A percentile compares a stretch with the other conserved stretches of the same genome.
Conservation (phyloP, 2,329 filamentous ascomycete genomes). For the Fusarium circinatum region DNA sequence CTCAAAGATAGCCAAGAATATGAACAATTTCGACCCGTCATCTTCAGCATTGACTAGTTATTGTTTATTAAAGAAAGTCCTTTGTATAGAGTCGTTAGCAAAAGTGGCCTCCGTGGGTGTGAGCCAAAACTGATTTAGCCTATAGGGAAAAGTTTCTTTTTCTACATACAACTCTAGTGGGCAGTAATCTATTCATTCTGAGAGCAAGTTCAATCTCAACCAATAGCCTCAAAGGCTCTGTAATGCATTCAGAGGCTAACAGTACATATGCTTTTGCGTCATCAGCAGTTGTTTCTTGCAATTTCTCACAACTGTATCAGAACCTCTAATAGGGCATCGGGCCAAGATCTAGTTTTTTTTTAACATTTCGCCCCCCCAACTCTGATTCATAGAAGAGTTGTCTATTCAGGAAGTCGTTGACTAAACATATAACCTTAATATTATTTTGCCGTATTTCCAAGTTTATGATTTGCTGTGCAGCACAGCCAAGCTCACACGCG, state of each 20-base stretch:
- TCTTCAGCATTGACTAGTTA: not conserved
- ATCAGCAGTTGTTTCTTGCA: not conserved
- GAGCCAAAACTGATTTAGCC: not conserved
- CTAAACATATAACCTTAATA: not conserved
- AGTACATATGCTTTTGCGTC: not conserved
- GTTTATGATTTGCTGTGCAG: not conserved
- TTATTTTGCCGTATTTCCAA: not conserved
- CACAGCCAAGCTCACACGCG: not conserved
- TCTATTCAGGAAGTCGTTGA: not conserved
- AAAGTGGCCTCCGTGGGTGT: too few species aligned
- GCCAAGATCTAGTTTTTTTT: not conserved
- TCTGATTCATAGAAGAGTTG: not conserved
- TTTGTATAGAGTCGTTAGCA: too few species aligned
- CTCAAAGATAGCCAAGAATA: not conserved
- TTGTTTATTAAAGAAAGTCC: not conserved
- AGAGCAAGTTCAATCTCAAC: not conserved
- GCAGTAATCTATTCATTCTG: not conserved
- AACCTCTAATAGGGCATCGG: not conserved
- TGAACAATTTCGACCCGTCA: not conserved
- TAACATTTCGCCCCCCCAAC: not conserved
- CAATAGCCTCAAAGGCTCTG: not conserved
- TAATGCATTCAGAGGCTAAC: not conserved
- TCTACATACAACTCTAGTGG: not conserved
- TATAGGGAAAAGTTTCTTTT: accelerated
- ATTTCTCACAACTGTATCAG: not conserved